These are phyloP conservation scores for Ramularia endophylla DNA, from an alignment of 2,329 filamentous ascomycete genomes.

Conservation along the genomic window DNA sequence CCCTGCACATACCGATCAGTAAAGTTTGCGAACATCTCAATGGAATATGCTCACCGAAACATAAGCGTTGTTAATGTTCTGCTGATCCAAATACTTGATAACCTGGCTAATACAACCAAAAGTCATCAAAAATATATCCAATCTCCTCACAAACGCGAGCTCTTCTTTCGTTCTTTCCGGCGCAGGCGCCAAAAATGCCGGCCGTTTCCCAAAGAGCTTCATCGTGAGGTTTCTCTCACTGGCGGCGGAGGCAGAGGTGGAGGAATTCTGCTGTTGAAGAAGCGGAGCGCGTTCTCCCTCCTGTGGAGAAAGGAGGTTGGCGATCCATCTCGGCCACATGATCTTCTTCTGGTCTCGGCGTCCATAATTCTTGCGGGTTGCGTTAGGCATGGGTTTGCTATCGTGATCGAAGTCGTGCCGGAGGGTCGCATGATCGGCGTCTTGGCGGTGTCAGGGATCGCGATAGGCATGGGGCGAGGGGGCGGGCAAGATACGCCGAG, in stretches of 20 bases:
- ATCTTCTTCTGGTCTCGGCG: too few species aligned
- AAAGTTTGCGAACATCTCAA: not conserved
- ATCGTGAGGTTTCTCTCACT: conserved; percentile 1
- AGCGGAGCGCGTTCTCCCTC: too few species aligned
- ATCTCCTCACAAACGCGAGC: conserved; percentile 32
- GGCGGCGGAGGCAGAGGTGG: too few species aligned
- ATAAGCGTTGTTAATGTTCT: conserved; percentile 24
- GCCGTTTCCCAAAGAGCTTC: conserved; percentile 12
- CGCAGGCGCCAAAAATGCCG: conserved; percentile 14
- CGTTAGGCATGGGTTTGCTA: not conserved
- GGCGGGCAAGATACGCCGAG: too few species aligned
- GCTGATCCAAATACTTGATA: conserved; percentile 28
- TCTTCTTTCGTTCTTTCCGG: conserved; percentile 29
- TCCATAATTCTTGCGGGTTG: too few species aligned
- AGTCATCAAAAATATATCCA: conserved; percentile 36
- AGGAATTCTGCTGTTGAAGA: too few species aligned
- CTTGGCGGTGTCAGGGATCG: too few species aligned
- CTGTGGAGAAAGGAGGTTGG: too few species aligned
- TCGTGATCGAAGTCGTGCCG: too few species aligned
- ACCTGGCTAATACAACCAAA: conserved; percentile 39
- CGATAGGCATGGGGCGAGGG: too few species aligned
- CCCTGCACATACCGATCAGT: conserved; percentile 11
- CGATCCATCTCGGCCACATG: too few species aligned
- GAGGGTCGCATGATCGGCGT: too few species aligned
- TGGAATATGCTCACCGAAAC: conserved; percentile 2